A percentile compares a stretch with the other conserved stretches of the same genome.
Conservation (phyloP, 2,329 filamentous ascomycete species). For the Lomentospora prolificans region DNA sequence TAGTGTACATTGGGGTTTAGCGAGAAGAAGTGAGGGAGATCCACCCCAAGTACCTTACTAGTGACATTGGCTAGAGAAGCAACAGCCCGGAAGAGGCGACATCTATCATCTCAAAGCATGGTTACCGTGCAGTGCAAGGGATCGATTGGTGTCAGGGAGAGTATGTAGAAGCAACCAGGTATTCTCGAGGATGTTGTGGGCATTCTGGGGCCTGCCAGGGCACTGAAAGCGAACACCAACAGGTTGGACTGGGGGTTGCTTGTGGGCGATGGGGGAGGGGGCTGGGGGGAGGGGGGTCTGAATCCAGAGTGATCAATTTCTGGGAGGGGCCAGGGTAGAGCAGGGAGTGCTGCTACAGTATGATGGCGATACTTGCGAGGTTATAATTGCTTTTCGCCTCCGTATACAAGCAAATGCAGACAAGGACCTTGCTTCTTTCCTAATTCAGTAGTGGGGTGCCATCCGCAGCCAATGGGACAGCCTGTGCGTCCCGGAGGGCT, state of each 20-base stretch:
- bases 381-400: too few species aligned
- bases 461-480: background rate
- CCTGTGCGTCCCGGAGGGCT: background rate
- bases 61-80: background rate
- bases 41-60: background rate
- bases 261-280: background rate
- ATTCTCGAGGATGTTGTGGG: background rate
- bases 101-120: background rate
- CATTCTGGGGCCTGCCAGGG: too few species aligned
- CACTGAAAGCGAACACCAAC: too few species aligned
- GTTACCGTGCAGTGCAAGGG: background rate
- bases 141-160: too few species aligned
- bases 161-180: background rate
- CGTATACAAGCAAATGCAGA: background rate
- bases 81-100: constrained; percentile 1
- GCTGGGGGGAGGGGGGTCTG: background rate
- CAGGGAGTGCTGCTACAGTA: background rate
- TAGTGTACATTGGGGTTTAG: too few species aligned
- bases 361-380: background rate
- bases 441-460: background rate
- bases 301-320: background rate
- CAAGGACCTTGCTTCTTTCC: constrained; percentile 3
- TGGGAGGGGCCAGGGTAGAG: background rate
- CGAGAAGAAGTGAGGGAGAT: background rate
- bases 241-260: background rate